Evolutionary conservation across 2,329 filamentous ascomycete genomes (phyloP).

Genomic region (Aureobasidium uvarum): DNA sequence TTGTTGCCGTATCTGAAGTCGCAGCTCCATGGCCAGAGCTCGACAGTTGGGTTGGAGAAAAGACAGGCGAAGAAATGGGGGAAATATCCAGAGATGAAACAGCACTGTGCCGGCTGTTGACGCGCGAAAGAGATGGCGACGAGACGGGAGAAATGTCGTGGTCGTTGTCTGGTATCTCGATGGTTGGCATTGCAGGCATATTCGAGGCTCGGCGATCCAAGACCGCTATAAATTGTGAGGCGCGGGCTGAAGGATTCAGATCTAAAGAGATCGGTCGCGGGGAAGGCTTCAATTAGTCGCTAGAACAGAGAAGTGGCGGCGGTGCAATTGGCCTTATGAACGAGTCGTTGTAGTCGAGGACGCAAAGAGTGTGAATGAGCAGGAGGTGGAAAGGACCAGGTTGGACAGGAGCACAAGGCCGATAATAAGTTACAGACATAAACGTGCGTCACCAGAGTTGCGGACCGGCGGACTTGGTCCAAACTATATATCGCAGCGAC

Average conservation of each 20-base stretch:
- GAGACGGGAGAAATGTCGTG: slow-evolving; percentile 26
- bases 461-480: slow-evolving; percentile 3
- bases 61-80: slow-evolving; percentile 20
- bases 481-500: slow-evolving; percentile 16
- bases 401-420: slow-evolving; percentile 18
- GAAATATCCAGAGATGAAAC: slow-evolving; percentile 22
- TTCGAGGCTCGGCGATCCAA: slow-evolving; percentile 16
- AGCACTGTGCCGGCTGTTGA: slow-evolving; percentile 23
- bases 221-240: slow-evolving; percentile 14
- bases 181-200: slow-evolving; percentile 4
- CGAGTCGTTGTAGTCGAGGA: not conserved
- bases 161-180: not conserved
- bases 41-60: slow-evolving; percentile 17
- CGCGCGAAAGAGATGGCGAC: slow-evolving; percentile 19
- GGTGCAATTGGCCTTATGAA: not conserved
- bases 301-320: not conserved
- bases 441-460: slow-evolving; percentile 20
- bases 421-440: slow-evolving; percentile 25
- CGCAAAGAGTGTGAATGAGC: slow-evolving; percentile 7
- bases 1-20: slow-evolving; percentile 20
- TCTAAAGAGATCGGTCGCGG: slow-evolving; percentile 10
- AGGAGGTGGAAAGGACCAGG: not conserved
- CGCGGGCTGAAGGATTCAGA: slow-evolving; percentile 22
- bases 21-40: slow-evolving; percentile 1
- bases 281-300: slow-evolving; percentile 7